phyloP scores from a whole-genome alignment of 139 green algal genomes.

The Tetraselmis striata region DNA sequence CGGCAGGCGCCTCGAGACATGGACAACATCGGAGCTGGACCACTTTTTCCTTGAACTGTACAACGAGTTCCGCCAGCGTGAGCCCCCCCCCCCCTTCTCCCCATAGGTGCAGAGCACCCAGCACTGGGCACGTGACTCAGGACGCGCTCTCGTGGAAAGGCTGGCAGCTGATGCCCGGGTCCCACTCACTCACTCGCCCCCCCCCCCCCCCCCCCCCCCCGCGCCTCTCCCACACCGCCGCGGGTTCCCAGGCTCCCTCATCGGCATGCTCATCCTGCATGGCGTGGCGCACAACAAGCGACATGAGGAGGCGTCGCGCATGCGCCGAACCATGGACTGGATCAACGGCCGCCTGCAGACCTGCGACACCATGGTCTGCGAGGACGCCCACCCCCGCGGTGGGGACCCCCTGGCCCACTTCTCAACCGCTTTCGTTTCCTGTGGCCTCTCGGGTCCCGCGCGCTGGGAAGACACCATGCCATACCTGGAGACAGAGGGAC shows the following conservation, averaged over 20 bases:
- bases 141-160: too few species aligned
- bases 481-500: too few species aligned
- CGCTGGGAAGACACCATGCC: too few species aligned
- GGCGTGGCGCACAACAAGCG: not conserved
- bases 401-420: too few species aligned
- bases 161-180: too few species aligned
- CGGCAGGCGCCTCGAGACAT: slow-evolving; percentile 1
- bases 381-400: too few species aligned
- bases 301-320: not conserved
- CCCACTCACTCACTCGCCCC: too few species aligned
- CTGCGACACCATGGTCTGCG: not conserved
- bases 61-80: not conserved
- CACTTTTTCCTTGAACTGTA: slow-evolving; percentile 11
- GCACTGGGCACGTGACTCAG: too few species aligned
- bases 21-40: slow-evolving; percentile 8
- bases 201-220: too few species aligned
- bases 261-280: not conserved
- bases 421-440: too few species aligned
- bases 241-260: not conserved
- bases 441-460: too few species aligned
- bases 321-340: not conserved
- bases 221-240: not conserved
- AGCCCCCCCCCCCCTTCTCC: not conserved
- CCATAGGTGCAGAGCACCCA: too few species aligned
- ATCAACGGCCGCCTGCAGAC: not conserved